Evolutionary conservation across 1,139 yeast species (phyloP), one percentile per base, ranked within the genome.

Genomic region (Saccharomyces hybrid): DNA sequence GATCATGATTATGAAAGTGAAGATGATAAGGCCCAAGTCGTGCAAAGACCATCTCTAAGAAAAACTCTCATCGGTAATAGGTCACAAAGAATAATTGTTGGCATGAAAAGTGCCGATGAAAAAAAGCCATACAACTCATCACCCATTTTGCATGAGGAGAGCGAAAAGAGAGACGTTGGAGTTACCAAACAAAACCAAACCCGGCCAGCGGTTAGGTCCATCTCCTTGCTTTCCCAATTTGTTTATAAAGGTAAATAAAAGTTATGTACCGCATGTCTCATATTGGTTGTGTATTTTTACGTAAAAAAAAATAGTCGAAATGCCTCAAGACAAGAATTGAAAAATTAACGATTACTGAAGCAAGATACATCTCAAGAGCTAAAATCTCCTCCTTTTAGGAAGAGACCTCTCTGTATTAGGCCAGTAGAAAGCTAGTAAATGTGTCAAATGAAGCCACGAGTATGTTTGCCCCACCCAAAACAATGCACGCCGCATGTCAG

Each of bases 221-320:
- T 41, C 5, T 57, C 61, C 2, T 50, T 55, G 34, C 48, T 58
- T 11, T 57, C 60, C 14, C 57, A 58, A 32, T 58, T 46, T 49
- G 54, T 52, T 23, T 58, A 58, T 46, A 52, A 53, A 49, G 50
- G 57, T 49, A 46, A 29, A 34, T 41, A 26, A 48, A 28, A 29
- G 14, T 16, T 19, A 31, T 26, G 27, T 23, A 26, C 25, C 41
- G 44, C 49, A 29, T 28, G 49, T 48, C 23, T 34, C 41, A 48
- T 48, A 19, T 28, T 16, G 5, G 23, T 9, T n/a, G 41, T 29
- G 26, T 28, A 19, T 25, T 48, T 34, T 19, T 11, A n/a, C 16
- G 19, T 6, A 13, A 25, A 47, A n/a, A 29, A 13, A 28, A 9
- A 3, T 6, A 7, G 27, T 27, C 34, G 25, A 16, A 50, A 42